Base-by-base conservation (phyloP, 2,329 filamentous ascomycete species). In the Penicillium crustosum region DNA sequence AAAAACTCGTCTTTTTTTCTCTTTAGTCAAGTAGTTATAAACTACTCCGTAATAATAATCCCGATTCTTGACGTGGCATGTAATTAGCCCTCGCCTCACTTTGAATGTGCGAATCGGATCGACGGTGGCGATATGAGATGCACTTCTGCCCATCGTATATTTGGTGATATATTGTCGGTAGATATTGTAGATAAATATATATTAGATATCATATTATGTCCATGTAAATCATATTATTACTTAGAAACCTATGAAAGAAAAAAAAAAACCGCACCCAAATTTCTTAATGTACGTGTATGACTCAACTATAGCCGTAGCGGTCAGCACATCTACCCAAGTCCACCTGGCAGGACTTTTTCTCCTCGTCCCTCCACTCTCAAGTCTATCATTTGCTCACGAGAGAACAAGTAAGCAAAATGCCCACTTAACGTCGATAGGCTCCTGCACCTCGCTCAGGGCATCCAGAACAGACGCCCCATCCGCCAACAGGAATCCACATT, bases 241-340 rank as follows among this genome's bases (percentile, higher is more conserved):
- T 33, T 33, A 15, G 12, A 33, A 15, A 33, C 5, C 5, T 6
- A 33, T 13, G 12, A 6, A 13, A 15, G 6, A 31, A 31, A 31
- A 31, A 12, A 29, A 29, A 29, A 8, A 25, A 25, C 23, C 23
- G 27, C 29, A 31, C 9, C 5, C 27, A 10, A 31, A 45, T 21
- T 21, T 33, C 21, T 33, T 13, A 23, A 47, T 19, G 8, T 35
- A 35, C 29, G 19, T 35, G 31, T n/a, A 44, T 52, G 49, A 52
- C 49, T 52, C 49, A 52, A 52, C 23, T 23, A 33, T 19, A 36
- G 6, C 41, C 21, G 31, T 27, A 23, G 65, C 65, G 65, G 65
- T 67, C 65, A 67, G 61, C 52, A 63, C 50, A 35, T 41, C 58
- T 57, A 50, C 61, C 49, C 35, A 39, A 39, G 49, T 51, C 50